Evolutionary conservation across 139 green algal genomes (phyloP).

Genomic region (Chlamydomonas sphaeroides): DNA sequence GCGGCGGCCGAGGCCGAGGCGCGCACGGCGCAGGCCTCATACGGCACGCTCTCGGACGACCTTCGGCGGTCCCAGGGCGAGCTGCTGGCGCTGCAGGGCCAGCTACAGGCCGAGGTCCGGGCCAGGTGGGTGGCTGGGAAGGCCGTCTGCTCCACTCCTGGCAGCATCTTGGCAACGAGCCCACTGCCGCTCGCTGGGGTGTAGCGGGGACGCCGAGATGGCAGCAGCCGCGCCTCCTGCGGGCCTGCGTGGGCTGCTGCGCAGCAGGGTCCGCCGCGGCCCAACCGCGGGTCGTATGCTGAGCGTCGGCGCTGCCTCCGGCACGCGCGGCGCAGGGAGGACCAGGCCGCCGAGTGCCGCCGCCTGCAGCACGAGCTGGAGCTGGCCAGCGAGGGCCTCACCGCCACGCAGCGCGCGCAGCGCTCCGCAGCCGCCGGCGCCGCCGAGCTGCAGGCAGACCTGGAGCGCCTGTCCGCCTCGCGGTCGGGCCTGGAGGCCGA

Average conservation of each 20-base stretch:
- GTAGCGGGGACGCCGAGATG: too few species aligned
- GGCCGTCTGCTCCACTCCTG: too few species aligned
- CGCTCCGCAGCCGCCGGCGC: neutral
- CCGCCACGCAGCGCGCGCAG: conserved; percentile 13
- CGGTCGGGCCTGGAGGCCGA: neutral
- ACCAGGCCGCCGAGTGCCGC: conserved; percentile 1
- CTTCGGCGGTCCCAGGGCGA: neutral
- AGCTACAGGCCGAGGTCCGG: conserved; percentile 26
- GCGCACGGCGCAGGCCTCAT: conserved; percentile 13
- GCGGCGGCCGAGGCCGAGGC: conserved; percentile 9
- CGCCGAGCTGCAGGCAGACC: conserved; percentile 15
- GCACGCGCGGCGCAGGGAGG: conserved; percentile 26
- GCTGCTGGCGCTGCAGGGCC: neutral
- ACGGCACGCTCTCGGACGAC: conserved; percentile 25
- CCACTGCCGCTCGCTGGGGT: too few species aligned
- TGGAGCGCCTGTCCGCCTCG: neutral
- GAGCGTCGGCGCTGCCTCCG: too few species aligned
- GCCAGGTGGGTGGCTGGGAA: neutral
- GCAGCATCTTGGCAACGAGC: too few species aligned
- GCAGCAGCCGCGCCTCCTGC: too few species aligned
- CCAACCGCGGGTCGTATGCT: too few species aligned
- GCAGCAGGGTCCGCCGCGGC: too few species aligned
- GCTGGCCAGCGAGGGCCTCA: neutral
- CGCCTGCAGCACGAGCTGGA: conserved; percentile 35
- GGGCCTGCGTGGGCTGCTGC: too few species aligned